These are phyloP conservation scores for Beverwykella pulmonaria DNA, from an alignment of 495 filamentous ascomycete species.

Conservation along the genomic window DNA sequence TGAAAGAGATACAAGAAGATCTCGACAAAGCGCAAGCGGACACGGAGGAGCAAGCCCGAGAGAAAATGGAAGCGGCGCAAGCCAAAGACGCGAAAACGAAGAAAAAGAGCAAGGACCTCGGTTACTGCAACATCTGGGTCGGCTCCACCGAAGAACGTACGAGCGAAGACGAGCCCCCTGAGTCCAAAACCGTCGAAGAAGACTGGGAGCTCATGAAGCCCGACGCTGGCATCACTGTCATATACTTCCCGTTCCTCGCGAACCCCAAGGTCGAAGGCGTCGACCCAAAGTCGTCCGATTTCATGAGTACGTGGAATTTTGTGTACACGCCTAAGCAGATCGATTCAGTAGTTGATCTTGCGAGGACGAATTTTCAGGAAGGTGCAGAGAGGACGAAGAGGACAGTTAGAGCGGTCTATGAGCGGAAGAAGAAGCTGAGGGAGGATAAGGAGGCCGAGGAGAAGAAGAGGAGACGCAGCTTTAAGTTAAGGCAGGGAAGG, in stretches of 20 bases:
- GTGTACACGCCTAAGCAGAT: conserved; percentile 86
- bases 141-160: conserved; percentile 73
- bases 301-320: conserved; percentile 96
- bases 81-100: conserved; percentile 47
- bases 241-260: conserved; percentile 87
- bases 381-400: conserved; percentile 73
- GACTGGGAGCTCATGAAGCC: conserved; percentile 75
- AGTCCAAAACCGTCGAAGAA: conserved; percentile 63
- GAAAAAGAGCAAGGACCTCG: conserved; percentile 50
- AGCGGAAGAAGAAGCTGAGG: conserved; percentile 77
- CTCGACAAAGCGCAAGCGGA: conserved; percentile 70
- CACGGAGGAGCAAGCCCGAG: conserved; percentile 59
- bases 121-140: conserved; percentile 95
- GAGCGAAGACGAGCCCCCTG: conserved; percentile 63
- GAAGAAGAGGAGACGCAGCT: conserved; percentile 48
- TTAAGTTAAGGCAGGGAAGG: conserved; percentile 45
- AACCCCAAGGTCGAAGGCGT: conserved; percentile 78
- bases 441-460: conserved; percentile 58
- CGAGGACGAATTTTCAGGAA: conserved; percentile 82
- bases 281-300: conserved; percentile 77
- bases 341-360: conserved; percentile 77
- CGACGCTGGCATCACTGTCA: conserved; percentile 81
- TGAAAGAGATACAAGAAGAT: conserved; percentile 60
- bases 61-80: conserved; percentile 66
- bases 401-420: conserved; percentile 87